Percentiles rank a stretch among this genome's conserved stretches.
phyloP scores from a whole-genome alignment of 192 early-diverging fungal species.

The Coemansia sp. region DNA sequence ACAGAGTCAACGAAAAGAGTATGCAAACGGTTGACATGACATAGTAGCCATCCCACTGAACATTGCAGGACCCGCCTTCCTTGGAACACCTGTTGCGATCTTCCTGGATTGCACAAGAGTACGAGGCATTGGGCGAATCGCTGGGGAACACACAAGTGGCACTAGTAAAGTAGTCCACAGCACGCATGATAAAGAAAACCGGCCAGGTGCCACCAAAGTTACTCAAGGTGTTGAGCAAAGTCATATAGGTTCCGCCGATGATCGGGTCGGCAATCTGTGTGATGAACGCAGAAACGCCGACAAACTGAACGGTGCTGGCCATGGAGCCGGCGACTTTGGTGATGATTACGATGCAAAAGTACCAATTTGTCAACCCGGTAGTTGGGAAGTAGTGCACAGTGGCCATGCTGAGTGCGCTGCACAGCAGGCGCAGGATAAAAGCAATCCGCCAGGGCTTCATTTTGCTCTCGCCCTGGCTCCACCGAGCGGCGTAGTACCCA shows the following conservation, averaged over 20 bases:
- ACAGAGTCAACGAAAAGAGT: slow-evolving; percentile 60
- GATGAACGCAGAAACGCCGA: slow-evolving; percentile 92
- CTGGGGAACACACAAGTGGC: slow-evolving; percentile 61
- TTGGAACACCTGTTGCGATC: slow-evolving; percentile 58
- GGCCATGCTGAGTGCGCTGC: slow-evolving; percentile 77
- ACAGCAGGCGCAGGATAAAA: slow-evolving; percentile 80
- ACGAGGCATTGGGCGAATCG: slow-evolving; percentile 22
- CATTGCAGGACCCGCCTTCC: slow-evolving; percentile 64
- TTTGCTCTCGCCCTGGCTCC: slow-evolving; percentile 83
- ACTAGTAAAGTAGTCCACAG: slow-evolving; percentile 88
- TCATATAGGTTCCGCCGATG: slow-evolving; percentile 90
- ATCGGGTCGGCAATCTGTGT: slow-evolving; percentile 92
- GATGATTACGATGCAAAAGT: slow-evolving; percentile 76
- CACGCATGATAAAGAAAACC: slow-evolving; percentile 85
- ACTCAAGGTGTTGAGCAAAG: slow-evolving; percentile 86
- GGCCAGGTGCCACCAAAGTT: slow-evolving; percentile 99
- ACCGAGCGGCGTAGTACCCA: slow-evolving; percentile 96
- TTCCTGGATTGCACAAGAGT: slow-evolving; percentile 64
- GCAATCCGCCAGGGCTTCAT: slow-evolving; percentile 90
- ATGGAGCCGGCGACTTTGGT: slow-evolving; percentile 82
- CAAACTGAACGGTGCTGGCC: slow-evolving; percentile 92
- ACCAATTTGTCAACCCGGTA: slow-evolving; percentile 57
- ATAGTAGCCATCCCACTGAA: slow-evolving; percentile 84
- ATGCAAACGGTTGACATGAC: slow-evolving; percentile 69
- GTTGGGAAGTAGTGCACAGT: slow-evolving; percentile 77